phyloP scores from a whole-genome alignment of 768 basidiomycete species.

The Bullera alba region DNA sequence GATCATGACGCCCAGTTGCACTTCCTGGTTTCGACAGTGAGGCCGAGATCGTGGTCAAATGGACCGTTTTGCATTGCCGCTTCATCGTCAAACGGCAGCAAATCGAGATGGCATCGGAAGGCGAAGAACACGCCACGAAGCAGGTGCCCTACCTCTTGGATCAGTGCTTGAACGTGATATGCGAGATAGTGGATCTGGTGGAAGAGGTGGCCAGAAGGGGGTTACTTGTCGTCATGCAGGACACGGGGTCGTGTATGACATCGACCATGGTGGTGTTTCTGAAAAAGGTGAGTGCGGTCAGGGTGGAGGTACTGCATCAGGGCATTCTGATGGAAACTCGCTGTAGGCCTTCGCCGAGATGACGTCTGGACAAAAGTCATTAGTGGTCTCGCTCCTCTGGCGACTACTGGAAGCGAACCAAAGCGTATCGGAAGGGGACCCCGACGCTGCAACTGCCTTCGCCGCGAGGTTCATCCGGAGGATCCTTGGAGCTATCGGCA shows the following conservation, averaged over 20 bases:
- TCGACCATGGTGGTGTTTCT: constrained; percentile 17
- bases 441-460: constrained; percentile 16
- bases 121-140: too few species aligned
- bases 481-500: constrained; percentile 16
- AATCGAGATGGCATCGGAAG: constrained; percentile 7
- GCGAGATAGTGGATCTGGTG: constrained; percentile 16
- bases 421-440: constrained; percentile 5
- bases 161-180: constrained; percentile 9
- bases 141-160: constrained; percentile 14
- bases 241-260: constrained; percentile 24
- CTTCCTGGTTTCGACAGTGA: constrained; percentile 14
- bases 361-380: constrained; percentile 12
- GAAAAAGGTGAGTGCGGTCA: constrained; percentile 9
- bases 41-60: constrained; percentile 22
- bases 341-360: constrained; percentile 15
- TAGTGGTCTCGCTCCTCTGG: constrained; percentile 18
- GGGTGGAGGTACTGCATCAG: not conserved
- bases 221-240: constrained; percentile 22
- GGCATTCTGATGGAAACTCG: not conserved
- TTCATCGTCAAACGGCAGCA: constrained; percentile 15
- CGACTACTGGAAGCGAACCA: constrained; percentile 11
- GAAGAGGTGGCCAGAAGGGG: constrained; percentile 16
- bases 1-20: constrained; percentile 3
- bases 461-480: constrained; percentile 21
- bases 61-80: constrained; percentile 20